Evolutionary conservation across 2,329 filamentous ascomycete genomes (phyloP).

Genomic region (Beauveria brongniartii): DNA sequence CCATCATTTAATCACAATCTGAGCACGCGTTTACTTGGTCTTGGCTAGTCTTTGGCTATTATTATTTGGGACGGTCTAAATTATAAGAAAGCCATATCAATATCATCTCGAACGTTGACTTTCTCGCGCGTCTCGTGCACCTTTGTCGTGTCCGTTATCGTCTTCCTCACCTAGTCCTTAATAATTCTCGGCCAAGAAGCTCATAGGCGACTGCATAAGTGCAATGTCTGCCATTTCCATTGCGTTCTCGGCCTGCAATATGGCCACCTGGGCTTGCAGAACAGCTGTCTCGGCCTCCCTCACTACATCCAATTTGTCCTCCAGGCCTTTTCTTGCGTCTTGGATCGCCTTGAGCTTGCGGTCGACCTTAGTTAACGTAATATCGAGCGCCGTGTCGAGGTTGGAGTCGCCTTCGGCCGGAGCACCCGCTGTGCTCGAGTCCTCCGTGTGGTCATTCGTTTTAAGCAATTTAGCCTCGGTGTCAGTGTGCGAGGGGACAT

Average conservation of each 20-base stretch:
- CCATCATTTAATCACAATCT: neutral
- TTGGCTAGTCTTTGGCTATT: neutral
- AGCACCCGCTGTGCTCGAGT: too few relatives aligned
- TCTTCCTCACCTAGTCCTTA: too few relatives aligned
- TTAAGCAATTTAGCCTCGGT: neutral
- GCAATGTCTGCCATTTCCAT: neutral
- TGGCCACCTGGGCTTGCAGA: neutral
- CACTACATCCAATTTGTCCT: neutral
- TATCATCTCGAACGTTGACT: neutral
- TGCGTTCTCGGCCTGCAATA: neutral
- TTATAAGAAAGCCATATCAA: neutral
- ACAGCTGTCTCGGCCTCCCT: neutral
- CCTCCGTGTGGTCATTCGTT: neutral
- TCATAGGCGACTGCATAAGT: neutral
- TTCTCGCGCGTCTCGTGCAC: neutral
- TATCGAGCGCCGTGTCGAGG: neutral
- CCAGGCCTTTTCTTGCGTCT: neutral
- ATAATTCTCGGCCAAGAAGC: too few relatives aligned
- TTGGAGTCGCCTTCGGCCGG: neutral
- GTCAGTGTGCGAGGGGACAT: neutral
- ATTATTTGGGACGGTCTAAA: neutral
- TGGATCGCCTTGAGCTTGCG: neutral
- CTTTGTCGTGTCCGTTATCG: neutral
- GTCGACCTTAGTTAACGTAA: neutral
- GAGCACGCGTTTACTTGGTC: neutral